Percentiles rank a stretch among this genome's conserved stretches.
Evolutionary conservation across 352 stramenopile genomes (phyloP).

Genomic region (Globisporangium orthogonon): DNA sequence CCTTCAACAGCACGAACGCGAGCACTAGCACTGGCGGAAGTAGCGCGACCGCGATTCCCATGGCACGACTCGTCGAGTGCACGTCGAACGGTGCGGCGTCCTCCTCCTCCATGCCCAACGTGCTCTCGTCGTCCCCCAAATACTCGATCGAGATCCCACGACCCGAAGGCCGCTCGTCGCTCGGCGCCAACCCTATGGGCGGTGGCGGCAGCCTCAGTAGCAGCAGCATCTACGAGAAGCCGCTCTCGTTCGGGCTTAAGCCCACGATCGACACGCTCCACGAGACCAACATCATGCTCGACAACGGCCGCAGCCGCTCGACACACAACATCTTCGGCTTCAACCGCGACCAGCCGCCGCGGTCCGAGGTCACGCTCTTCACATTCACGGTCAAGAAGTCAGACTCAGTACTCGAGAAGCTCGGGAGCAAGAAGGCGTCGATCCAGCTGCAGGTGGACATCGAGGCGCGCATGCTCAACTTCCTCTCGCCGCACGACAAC

Average conservation of each 20-base stretch:
- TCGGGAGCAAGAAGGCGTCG: conserved; percentile 75
- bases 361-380: conserved; percentile 72
- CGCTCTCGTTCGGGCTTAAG: conserved; percentile 22
- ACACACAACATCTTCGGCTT: conserved; percentile 81
- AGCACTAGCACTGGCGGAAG: neutral
- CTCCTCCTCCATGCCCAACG: conserved; percentile 8
- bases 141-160: conserved; percentile 62
- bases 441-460: conserved; percentile 82
- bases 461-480: conserved; percentile 80
- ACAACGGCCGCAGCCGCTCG: conserved; percentile 58
- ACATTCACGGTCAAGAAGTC: conserved; percentile 86
- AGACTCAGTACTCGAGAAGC: conserved; percentile 76
- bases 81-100: conserved; percentile 9
- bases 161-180: conserved; percentile 31
- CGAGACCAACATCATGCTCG: conserved; percentile 41
- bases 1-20: conserved; percentile 1
- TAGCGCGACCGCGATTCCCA: conserved; percentile 7
- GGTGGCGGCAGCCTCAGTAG: neutral
- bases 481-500: conserved; percentile 67
- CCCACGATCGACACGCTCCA: conserved; percentile 21
- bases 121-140: conserved; percentile 27
- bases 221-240: conserved; percentile 24
- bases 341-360: conserved; percentile 30
- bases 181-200: conserved; percentile 28
- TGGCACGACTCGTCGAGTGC: conserved; percentile 8